Base-by-base conservation (phyloP, 495 filamentous ascomycete species). In the Penicillium paradoxum region DNA sequence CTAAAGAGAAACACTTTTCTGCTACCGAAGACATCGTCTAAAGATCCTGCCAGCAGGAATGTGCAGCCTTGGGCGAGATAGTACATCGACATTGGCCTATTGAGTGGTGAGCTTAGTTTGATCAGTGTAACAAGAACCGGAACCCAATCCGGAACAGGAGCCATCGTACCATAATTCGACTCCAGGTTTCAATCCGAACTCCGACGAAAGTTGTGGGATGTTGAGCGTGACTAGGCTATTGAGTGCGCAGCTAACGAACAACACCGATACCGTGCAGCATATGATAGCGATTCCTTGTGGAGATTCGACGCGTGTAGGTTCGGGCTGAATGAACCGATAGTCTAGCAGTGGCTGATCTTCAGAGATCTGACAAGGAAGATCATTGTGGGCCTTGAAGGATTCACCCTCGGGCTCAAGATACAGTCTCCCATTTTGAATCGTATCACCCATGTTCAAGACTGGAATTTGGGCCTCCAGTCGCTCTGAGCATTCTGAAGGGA, bases 21-120 rank as follows among this genome's bases (percentile, higher is more conserved):
- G 13, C 58, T 68, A 2, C 82, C 82, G 7, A 82, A 68, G 0
- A 79, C 68, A 60, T 83, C 81, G 1, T 77, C 67, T 17, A 82
- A 59, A n/a, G 78, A 67, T 2, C 80, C 79, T 3, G 66, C 67
- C 8, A 79, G 43, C 0, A 82, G 62, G 13, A 83, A 66, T 1
- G 68, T 74, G 53, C 67, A 74, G 39, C 75, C 71, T 30, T 59
- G 63, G 7, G 73, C 66, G 19, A 78, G 70, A 6, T 62, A 62
- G 56, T 67, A 73, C 34, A 79, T 72, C 1, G 76, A 75, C 7
- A 70, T 54, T 2, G 78, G 78, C 71, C 70, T 73, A 18, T 32
- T 4, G 9, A 2, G 2, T 18, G 14, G 15, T 49, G 14, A 46
- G 39, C 21, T 11, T 29, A 32, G 6, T n/a, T n/a, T n/a, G n/a